Evolutionary conservation across 2,329 filamentous ascomycete genomes (phyloP), one percentile per base, ranked within the genome.

Genomic region (Talaromyces sp.): DNA sequence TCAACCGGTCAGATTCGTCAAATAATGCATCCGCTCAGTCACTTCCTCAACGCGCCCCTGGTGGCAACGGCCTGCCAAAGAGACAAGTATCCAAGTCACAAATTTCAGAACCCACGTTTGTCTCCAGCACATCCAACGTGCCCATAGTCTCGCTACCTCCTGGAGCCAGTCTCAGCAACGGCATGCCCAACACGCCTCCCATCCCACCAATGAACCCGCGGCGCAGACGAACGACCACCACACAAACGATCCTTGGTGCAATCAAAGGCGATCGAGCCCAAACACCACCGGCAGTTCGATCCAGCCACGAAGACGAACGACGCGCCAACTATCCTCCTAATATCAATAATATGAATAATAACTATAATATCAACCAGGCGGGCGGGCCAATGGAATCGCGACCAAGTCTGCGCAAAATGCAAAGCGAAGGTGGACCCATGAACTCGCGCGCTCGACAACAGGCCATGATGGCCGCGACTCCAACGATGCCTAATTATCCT

Each of bases 141-240:
- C 85, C 87, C 54, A 84, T 84, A 0, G 79, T 88, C 40, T 84
- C 83, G 40, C 79, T 89, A 11, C 85, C 86, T 15, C 72, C 81
- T n/a, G 84, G 84, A 31, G 83, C 84, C 1, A 84, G 82, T 5
- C 76, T 86, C 40, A 82, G 77, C 74, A 86, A 85, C 65, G 84
- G 84, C 58, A 80, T 79, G 69, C 74, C 76, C n/a, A 64, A 53
- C n/a, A 75, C 80, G 1, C 84, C 85, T 11, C 84, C 86, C 1
- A 74, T 88, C 6, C 85, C 86, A 31, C 82, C 85, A 0, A 85
- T 87, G 81, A 88, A 88, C 70, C 85, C 86, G 0, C 83, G 84
- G 65, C 81, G 86, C 51, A 81, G 85, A 62, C 83, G 83, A 15
- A 83, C 74, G 69, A 81, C 72, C 60, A 79, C 73, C 69, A 82